A percentile compares a stretch with the other conserved stretches of the same genome.
Conservation (phyloP, 164 flowering plant genomes). For the Liriodendron chinense region DNA sequence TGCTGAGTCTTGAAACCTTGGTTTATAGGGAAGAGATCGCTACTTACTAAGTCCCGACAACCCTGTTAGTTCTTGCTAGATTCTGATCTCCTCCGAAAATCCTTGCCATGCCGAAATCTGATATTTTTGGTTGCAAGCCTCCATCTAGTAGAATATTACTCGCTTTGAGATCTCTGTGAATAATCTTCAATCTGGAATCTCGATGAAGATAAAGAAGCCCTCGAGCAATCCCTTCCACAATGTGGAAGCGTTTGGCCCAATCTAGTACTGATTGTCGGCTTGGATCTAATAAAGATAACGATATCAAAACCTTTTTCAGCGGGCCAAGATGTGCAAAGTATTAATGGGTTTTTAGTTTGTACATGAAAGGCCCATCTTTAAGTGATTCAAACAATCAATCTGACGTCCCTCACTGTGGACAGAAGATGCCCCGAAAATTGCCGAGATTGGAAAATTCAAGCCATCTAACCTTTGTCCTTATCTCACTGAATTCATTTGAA, state of each 20-base stretch:
- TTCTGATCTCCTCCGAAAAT: conserved; percentile 31
- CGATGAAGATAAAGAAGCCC: conserved; percentile 65
- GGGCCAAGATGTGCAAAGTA: no score
- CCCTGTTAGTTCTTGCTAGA: conserved; percentile 21
- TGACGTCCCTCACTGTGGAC: no score
- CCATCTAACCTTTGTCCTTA: no score
- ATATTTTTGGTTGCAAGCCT: conserved; percentile 43
- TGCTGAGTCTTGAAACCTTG: no score
- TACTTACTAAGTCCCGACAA: conserved; percentile 44
- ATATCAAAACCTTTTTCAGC: no score
- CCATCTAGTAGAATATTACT: conserved; percentile 52
- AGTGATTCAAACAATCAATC: no score
- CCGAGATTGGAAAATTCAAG: no score
- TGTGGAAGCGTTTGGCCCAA: conserved; percentile 29
- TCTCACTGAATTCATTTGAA: no score
- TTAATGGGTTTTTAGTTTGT: no score
- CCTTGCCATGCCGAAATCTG: conserved; percentile 57
- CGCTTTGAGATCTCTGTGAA: conserved; percentile 60
- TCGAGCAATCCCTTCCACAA: conserved; percentile 41
- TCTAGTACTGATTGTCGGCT: conserved; percentile 6
- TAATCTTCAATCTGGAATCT: conserved; percentile 46
- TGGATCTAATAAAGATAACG: conserved; percentile 24
- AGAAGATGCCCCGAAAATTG: no score
- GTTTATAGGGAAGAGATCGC: conserved; percentile 4
- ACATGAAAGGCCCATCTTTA: no score